Percentiles rank a stretch among this genome's conserved stretches.
These are phyloP conservation scores for Daucus carota DNA, from an alignment of 129 eudicot species.

Conservation along the genomic window DH1_v3.0 NC_030384.2:38151501-38152000, in stretches of 20 bases:
- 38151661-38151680: constrained; percentile 17
- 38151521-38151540: constrained; percentile 7
- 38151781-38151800: constrained; percentile 47
- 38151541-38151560: constrained; percentile 3
- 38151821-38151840: constrained; percentile 22
- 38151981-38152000: constrained; percentile 20
- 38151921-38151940: constrained; percentile 74
- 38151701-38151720: constrained; percentile 31
- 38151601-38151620: constrained; percentile 24
- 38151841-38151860: constrained; percentile 14
- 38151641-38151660: constrained; percentile 37
- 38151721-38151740: constrained; percentile 19
- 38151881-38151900: constrained; percentile 36
- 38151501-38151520: constrained; percentile 11
- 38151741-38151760: constrained; percentile 27
- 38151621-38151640: constrained; percentile 29
- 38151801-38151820: constrained; percentile 35
- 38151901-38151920: constrained; percentile 64
- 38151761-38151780: constrained; percentile 76
- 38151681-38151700: constrained; percentile 22
- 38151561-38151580: constrained; percentile 22
- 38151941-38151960: constrained; percentile 35
- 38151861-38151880: constrained; percentile 24
- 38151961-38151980: constrained; percentile 29
- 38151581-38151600: constrained; percentile 39